phyloP scores from a whole-genome alignment of 2,329 filamentous ascomycete species.

The Pezicula carpinea region DNA sequence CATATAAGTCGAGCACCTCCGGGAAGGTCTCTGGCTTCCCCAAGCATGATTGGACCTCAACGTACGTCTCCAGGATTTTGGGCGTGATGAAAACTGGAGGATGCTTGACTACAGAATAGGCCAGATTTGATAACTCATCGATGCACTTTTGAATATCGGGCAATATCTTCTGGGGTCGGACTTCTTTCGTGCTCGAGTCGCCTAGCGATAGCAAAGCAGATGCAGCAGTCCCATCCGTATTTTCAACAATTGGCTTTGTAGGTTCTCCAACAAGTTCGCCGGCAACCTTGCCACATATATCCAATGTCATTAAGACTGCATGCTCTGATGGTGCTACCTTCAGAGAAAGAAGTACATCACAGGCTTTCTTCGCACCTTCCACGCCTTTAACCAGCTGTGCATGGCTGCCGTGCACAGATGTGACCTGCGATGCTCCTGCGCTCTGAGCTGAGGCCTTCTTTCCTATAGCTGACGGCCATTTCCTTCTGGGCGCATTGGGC shows the following conservation, averaged over 20 bases:
- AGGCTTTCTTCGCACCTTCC: constrained; percentile 14
- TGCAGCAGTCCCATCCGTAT: constrained; percentile 35
- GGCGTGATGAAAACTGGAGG: constrained; percentile 77
- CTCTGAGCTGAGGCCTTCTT: background rate
- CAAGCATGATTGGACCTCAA: constrained; percentile 70
- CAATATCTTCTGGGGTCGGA: constrained; percentile 12
- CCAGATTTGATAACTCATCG: constrained; percentile 50
- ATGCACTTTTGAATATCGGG: constrained; percentile 23
- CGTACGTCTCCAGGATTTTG: constrained; percentile 66
- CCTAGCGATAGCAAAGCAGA: constrained; percentile 49
- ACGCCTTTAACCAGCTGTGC: constrained; percentile 17
- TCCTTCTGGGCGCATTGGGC: constrained; percentile 1
- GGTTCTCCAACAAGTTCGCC: constrained; percentile 19
- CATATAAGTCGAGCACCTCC: constrained; percentile 75
- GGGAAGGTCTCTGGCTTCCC: constrained; percentile 73
- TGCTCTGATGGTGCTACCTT: constrained; percentile 19
- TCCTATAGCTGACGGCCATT: background rate
- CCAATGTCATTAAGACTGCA: constrained; percentile 14
- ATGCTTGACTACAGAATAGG: constrained; percentile 68
- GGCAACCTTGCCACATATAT: constrained; percentile 19
- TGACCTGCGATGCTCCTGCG: background rate
- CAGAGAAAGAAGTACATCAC: constrained; percentile 16
- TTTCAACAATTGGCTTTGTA: constrained; percentile 7
- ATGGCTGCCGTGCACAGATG: constrained; percentile 6
- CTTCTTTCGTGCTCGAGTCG: constrained; percentile 17